Evolutionary conservation across 2,329 filamentous ascomycete species (phyloP).

Genomic region (Arthrocladium fulminans): DNA sequence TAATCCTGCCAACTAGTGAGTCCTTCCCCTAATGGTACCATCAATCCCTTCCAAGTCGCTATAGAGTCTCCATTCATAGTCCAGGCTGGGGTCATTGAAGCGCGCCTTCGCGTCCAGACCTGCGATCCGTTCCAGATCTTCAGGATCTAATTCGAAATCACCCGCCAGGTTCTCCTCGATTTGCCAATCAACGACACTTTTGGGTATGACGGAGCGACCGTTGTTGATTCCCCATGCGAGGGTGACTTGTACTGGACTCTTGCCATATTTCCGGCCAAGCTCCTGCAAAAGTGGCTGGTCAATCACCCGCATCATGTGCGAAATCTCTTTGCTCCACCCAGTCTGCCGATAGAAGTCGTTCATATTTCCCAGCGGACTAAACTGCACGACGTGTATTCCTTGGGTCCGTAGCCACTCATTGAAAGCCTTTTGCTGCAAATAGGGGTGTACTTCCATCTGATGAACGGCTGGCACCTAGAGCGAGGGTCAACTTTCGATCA

Average conservation of each 20-base stretch:
- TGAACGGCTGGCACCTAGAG: constrained; percentile 47
- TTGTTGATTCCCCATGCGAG: constrained; percentile 43
- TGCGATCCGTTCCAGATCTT: constrained; percentile 23
- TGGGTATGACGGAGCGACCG: constrained; percentile 45
- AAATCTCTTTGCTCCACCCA: constrained; percentile 15
- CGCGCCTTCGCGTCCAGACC: constrained; percentile 29
- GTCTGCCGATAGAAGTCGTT: constrained; percentile 28
- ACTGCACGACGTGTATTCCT: constrained; percentile 54
- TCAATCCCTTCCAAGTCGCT: constrained; percentile 32
- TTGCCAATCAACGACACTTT: constrained; percentile 36
- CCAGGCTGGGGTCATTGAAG: constrained; percentile 35
- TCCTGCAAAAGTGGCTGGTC: constrained; percentile 34
- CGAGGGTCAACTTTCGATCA: constrained; percentile 19
- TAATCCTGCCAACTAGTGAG: too few species aligned
- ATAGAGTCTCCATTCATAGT: constrained; percentile 34
- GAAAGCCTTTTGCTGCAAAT: constrained; percentile 53
- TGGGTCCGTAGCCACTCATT: constrained; percentile 49
- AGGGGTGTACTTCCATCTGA: constrained; percentile 62
- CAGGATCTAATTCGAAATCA: constrained; percentile 1
- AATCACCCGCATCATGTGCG: constrained; percentile 28
- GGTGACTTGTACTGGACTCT: constrained; percentile 37
- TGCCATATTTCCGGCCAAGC: constrained; percentile 34
- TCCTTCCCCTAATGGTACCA: not conserved
- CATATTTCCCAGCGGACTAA: constrained; percentile 55
- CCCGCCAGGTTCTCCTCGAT: constrained; percentile 38